Conservation (phyloP, 192 early-diverging fungal species). For the Linnemannia exigua region DNA sequence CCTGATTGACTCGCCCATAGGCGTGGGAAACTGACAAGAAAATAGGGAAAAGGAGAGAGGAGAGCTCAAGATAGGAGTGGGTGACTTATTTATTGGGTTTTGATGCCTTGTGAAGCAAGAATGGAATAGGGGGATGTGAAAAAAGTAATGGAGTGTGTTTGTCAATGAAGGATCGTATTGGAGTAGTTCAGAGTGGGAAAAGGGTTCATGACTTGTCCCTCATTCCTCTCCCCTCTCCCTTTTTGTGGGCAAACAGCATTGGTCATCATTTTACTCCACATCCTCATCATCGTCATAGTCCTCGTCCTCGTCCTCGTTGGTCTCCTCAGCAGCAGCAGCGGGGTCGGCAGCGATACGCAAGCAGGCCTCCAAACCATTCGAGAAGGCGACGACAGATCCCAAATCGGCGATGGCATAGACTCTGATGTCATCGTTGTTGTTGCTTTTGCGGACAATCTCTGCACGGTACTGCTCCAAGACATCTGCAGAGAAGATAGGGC, state of each 20-base stretch:
- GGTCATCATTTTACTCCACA: not conserved
- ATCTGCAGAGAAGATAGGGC: not conserved
- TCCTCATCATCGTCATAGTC: not conserved
- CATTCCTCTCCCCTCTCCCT: not conserved
- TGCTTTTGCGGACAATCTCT: not conserved
- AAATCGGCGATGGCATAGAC: not conserved
- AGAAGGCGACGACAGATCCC: not conserved
- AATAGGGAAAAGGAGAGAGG: too few species aligned
- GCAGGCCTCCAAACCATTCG: not conserved
- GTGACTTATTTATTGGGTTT: too few species aligned
- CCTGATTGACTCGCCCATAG: too few species aligned
- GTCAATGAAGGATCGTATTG: too few species aligned
- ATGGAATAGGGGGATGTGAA: too few species aligned
- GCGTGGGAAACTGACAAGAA: too few species aligned
- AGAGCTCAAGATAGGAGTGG: too few species aligned
- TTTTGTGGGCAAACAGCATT: too few species aligned
- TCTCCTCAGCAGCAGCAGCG: not conserved
- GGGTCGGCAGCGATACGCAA: not conserved
- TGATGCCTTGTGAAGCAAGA: too few species aligned
- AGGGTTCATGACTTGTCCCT: too few species aligned
- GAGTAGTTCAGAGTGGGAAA: too few species aligned
- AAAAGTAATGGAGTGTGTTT: too few species aligned
- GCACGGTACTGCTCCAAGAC: not conserved
- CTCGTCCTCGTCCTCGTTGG: not conserved
- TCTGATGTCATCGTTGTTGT: not conserved